phyloP scores from a whole-genome alignment of 495 filamentous ascomycete genomes.

The Neurospora cerealis region DNA sequence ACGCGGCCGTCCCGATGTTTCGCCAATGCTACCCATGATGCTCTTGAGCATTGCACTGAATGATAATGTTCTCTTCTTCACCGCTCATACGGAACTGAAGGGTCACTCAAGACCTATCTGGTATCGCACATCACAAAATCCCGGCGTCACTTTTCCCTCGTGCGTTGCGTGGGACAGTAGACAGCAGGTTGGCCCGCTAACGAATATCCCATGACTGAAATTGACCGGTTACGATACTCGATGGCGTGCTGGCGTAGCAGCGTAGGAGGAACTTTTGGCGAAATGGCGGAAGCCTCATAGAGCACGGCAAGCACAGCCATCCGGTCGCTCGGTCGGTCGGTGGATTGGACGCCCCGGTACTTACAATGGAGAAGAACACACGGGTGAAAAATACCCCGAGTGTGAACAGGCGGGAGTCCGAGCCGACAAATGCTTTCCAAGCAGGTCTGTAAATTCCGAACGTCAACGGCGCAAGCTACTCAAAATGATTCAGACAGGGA shows the following conservation, averaged over 20 bases:
- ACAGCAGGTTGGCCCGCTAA: neutral
- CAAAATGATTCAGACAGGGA: too few relatives aligned
- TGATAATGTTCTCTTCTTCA: neutral
- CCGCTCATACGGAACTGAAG: neutral
- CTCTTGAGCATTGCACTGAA: neutral
- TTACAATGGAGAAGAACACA: neutral
- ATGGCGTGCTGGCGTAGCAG: neutral
- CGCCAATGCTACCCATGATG: neutral
- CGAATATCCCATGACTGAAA: neutral
- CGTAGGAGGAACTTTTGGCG: neutral
- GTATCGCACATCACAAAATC: neutral
- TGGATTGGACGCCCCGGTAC: neutral
- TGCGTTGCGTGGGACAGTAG: neutral
- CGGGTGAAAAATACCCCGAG: neutral
- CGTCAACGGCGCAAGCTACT: neutral
- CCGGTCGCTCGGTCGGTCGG: neutral
- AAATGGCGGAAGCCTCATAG: neutral
- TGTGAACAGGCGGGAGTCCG: neutral
- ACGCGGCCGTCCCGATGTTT: neutral
- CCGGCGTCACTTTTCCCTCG: neutral
- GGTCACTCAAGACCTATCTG: neutral
- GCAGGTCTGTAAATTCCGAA: neutral
- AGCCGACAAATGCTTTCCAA: neutral
- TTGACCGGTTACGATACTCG: neutral
- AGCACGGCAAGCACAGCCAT: neutral